These are phyloP conservation scores for Pythium scleroteichum DNA, from an alignment of 352 stramenopile species.

Conservation along the genomic window DNA sequence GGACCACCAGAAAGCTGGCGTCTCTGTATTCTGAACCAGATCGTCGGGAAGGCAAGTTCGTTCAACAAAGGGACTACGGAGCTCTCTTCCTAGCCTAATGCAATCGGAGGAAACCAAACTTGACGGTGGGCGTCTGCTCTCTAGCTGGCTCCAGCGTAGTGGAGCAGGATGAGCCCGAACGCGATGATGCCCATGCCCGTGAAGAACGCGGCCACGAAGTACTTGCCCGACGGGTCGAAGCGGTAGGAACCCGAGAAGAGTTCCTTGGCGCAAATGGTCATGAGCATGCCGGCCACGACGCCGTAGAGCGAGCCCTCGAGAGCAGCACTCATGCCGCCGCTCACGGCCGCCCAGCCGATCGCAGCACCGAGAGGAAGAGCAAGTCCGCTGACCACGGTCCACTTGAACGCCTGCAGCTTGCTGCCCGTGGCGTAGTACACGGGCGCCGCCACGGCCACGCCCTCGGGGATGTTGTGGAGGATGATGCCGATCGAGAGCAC, in stretches of 20 bases:
- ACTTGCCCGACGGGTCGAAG: slow-evolving; percentile 47
- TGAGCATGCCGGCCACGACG: slow-evolving; percentile 32
- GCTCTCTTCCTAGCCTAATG: no score
- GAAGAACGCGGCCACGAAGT: slow-evolving; percentile 76
- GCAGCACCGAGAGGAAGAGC: slow-evolving; percentile 89
- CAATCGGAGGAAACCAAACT: no score
- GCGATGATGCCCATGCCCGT: slow-evolving; percentile 72
- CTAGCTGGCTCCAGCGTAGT: slow-evolving; percentile 34
- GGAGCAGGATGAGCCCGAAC: slow-evolving; percentile 77
- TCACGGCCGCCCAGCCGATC: slow-evolving; percentile 69
- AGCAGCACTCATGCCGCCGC: slow-evolving; percentile 61
- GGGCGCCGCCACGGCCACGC: slow-evolving; percentile 92
- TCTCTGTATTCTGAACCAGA: no score
- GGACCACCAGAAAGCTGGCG: no score
- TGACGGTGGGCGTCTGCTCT: not conserved
- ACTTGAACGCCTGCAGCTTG: slow-evolving; percentile 90
- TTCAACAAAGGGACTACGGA: no score
- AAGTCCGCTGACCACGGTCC: slow-evolving; percentile 85
- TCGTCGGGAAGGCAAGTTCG: no score
- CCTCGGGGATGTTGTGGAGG: slow-evolving; percentile 96
- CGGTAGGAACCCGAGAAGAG: slow-evolving; percentile 39
- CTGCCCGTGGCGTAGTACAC: slow-evolving; percentile 96
- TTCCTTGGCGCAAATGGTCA: slow-evolving; percentile 91
- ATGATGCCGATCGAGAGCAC: slow-evolving; percentile 92
- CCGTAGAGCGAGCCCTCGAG: slow-evolving; percentile 91